Evolutionary conservation across 164 flowering plant genomes (phyloP).

Genomic region (Vitis cinerea): DNA sequence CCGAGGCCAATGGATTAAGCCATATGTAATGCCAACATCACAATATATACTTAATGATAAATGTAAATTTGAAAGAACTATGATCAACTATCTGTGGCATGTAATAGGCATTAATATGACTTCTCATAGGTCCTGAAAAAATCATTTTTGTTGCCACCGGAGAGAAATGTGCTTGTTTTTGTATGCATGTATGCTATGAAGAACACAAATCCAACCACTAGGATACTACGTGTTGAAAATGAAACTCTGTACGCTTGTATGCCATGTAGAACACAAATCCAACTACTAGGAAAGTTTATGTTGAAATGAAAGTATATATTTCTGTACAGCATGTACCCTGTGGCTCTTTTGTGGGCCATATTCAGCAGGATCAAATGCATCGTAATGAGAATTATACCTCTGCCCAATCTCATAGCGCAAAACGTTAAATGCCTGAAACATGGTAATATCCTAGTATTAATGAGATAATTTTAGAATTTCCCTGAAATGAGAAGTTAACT

Average conservation of each 20-base stretch:
- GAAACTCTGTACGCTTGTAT: neutral
- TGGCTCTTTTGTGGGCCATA: conserved; percentile 98
- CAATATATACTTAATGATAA: no score
- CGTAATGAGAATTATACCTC: conserved; percentile 84
- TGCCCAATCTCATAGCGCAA: conserved; percentile 94
- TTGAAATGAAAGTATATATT: conserved; percentile 3
- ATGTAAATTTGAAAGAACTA: no score
- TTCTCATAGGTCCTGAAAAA: no score
- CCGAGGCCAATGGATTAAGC: no score
- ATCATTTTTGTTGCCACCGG: no score
- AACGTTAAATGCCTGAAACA: conserved; percentile 91
- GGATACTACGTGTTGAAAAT: no score
- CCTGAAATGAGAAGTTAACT: conserved; percentile 28
- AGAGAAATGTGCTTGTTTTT: no score
- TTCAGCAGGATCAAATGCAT: conserved; percentile 81
- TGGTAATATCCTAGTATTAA: conserved; percentile 28
- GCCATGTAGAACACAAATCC: neutral
- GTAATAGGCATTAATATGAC: no score
- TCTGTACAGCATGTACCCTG: conserved; percentile 52
- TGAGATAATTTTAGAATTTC: conserved; percentile 22
- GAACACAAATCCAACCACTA: no score
- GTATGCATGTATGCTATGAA: no score
- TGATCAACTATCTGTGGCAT: no score
- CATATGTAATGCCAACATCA: no score
- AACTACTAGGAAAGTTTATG: neutral